These are phyloP conservation scores for Paramarasmius palmivorus DNA, from an alignment of 1,284 basidiomycete species.

Conservation along the genomic window DNA sequence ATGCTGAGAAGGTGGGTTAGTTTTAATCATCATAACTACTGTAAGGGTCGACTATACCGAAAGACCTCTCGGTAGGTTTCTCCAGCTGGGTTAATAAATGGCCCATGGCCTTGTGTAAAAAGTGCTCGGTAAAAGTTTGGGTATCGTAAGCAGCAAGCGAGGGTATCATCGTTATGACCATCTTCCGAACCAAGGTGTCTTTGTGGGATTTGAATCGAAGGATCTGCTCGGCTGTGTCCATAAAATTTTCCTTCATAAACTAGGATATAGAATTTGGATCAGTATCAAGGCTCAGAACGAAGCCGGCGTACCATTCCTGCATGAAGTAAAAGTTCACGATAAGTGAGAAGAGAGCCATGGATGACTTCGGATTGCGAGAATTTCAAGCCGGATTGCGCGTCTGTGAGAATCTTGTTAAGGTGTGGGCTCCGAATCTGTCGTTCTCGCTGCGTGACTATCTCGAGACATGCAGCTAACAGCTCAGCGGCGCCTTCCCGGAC, in stretches of 20 bases:
- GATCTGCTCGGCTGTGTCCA: constrained; percentile 90
- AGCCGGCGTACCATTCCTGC: constrained; percentile 79
- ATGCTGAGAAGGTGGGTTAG: constrained; percentile 57
- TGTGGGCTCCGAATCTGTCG: constrained; percentile 67
- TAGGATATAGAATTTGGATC: constrained; percentile 29
- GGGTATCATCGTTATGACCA: constrained; percentile 93
- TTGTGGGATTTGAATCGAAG: constrained; percentile 87
- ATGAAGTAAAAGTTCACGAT: constrained; percentile 89
- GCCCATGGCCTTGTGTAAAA: constrained; percentile 90
- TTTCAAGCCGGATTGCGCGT: constrained; percentile 87
- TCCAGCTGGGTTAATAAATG: constrained; percentile 88
- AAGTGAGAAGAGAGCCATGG: constrained; percentile 91
- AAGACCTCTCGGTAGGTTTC: constrained; percentile 87
- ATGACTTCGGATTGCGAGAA: constrained; percentile 83
- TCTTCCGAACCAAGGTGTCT: constrained; percentile 85
- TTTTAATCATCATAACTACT: constrained; percentile 7
- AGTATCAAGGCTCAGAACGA: background rate
- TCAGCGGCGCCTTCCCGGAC: constrained; percentile 92
- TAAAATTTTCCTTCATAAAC: constrained; percentile 94
- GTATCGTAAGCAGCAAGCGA: constrained; percentile 94
- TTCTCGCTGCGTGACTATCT: constrained; percentile 78
- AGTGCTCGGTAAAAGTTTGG: constrained; percentile 86
- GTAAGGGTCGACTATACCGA: constrained; percentile 49
- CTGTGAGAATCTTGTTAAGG: constrained; percentile 81
- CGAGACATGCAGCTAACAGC: constrained; percentile 85